Base-by-base conservation (phyloP, 139 green algal species). In the Chlamydomonas urium region DNA sequence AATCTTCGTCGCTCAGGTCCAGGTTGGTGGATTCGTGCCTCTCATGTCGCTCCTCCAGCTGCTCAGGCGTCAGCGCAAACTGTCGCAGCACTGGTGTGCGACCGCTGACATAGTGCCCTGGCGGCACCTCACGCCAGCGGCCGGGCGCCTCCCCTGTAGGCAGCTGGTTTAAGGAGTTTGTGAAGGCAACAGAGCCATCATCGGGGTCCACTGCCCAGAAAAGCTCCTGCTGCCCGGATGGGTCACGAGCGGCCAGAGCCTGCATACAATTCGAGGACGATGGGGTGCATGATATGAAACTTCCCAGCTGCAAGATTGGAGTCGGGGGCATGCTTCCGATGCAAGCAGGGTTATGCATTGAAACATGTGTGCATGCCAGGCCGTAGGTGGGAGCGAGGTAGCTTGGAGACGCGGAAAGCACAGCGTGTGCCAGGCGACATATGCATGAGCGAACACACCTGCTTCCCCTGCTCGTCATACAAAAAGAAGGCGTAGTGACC, bases 401-500 rank as follows among this genome's bases (percentile, higher is more conserved):
- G n/a, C n/a, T n/a, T n/a, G n/a, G n/a, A n/a, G n/a, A n/a, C n/a
- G n/a, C n/a, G n/a, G n/a, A n/a, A n/a, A n/a, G n/a, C n/a, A n/a
- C n/a, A n/a, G n/a, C n/a, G n/a, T n/a, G n/a, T n/a, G n/a, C n/a
- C n/a, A n/a, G n/a, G n/a, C n/a, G n/a, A n/a, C n/a, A n/a, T n/a
- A n/a, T n/a, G n/a, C n/a, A n/a, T n/a, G n/a, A n/a, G n/a, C n/a
- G n/a, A n/a, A n/a, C n/a, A n/a, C n/a, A n/a, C n/a, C 38, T 81
- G 63, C 47, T 82, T 83, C n/a, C 71, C 68, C 2, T 73, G 76
- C 21, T 67, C 77, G 77, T 92, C 86, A 38, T 87, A 91, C 23
- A 93, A 68, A 2, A 89, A 79, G 76, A 93, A 94, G 0, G 85
- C 50, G 53, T 83, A 94, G 34, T 92, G 76, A 21, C 89, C 89